phyloP scores from a whole-genome alignment of 2,329 filamentous ascomycete species.

The Aspergillus sp. region DNA sequence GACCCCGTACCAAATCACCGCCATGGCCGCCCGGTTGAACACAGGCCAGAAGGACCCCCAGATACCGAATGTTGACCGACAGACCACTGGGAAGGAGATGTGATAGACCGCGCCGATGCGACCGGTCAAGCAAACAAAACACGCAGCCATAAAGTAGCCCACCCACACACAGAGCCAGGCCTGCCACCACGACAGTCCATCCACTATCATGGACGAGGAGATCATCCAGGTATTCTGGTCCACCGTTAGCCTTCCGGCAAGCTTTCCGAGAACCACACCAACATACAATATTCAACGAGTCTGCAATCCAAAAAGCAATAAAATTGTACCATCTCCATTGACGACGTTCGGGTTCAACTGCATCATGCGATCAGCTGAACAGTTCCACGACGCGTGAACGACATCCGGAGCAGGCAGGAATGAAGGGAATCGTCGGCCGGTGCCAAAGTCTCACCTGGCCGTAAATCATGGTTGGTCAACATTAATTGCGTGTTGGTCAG shows the following conservation, averaged over 20 bases:
- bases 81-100: constrained; percentile 82
- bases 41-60: constrained; percentile 89
- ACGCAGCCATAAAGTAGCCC: constrained; percentile 74
- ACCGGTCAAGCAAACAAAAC: constrained; percentile 75
- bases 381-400: constrained; percentile 1
- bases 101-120: constrained; percentile 85
- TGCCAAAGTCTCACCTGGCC: constrained; percentile 50
- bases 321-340: constrained; percentile 89
- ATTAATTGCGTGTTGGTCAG: constrained; percentile 78
- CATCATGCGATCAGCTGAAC: constrained; percentile 24
- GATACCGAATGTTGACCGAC: constrained; percentile 77
- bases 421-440: constrained; percentile 3
- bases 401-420: neutral
- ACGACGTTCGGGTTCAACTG: constrained; percentile 74
- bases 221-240: constrained; percentile 86
- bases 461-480: constrained; percentile 82
- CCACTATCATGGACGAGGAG: constrained; percentile 75
- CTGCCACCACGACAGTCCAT: constrained; percentile 86
- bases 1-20: constrained; percentile 85
- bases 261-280: constrained; percentile 2
- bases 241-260: neutral
- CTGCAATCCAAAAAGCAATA: constrained; percentile 82
- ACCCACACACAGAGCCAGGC: constrained; percentile 86
- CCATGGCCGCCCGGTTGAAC: constrained; percentile 84
- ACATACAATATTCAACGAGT: constrained; percentile 74